These are phyloP conservation scores for Hortiboletus flavorubellus DNA, from an alignment of 768 basidiomycete species.

Conservation along the genomic window DNA sequence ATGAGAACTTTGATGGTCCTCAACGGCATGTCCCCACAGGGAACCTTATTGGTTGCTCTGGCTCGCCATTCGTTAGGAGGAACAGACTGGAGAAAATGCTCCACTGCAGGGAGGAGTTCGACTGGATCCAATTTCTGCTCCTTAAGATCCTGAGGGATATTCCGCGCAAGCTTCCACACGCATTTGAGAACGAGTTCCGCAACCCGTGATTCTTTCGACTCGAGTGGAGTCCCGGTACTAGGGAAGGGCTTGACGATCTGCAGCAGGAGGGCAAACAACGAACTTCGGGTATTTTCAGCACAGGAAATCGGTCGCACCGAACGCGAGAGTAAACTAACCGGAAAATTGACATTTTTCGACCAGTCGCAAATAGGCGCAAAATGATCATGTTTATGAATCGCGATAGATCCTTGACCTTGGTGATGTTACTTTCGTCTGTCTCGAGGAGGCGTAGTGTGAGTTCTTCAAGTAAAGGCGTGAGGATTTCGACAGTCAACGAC, in stretches of 20 bases:
- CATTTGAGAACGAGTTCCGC: slow-evolving; percentile 94
- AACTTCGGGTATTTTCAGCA: slow-evolving; percentile 15
- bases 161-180: slow-evolving; percentile 95
- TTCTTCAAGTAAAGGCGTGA: slow-evolving; percentile 88
- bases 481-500: slow-evolving; percentile 77
- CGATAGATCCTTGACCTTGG: slow-evolving; percentile 88
- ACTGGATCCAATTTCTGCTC: slow-evolving; percentile 80
- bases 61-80: slow-evolving; percentile 96
- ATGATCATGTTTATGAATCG: slow-evolving; percentile 99
- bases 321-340: slow-evolving; percentile 48
- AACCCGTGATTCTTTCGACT: slow-evolving; percentile 82
- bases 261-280: slow-evolving; percentile 77
- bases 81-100: slow-evolving; percentile 89
- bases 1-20: slow-evolving; percentile 98
- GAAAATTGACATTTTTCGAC: slow-evolving; percentile 86
- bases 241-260: slow-evolving; percentile 86
- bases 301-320: not conserved
- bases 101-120: slow-evolving; percentile 87
- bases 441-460: slow-evolving; percentile 87
- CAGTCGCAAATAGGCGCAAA: slow-evolving; percentile 87
- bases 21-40: slow-evolving; percentile 96
- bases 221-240: slow-evolving; percentile 60
- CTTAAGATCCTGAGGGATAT: slow-evolving; percentile 87
- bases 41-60: slow-evolving; percentile 84
- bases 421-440: slow-evolving; percentile 82